Evolutionary conservation across 306 rosid genomes (phyloP).

Genomic region (Styphnolobium japonicum): DNA sequence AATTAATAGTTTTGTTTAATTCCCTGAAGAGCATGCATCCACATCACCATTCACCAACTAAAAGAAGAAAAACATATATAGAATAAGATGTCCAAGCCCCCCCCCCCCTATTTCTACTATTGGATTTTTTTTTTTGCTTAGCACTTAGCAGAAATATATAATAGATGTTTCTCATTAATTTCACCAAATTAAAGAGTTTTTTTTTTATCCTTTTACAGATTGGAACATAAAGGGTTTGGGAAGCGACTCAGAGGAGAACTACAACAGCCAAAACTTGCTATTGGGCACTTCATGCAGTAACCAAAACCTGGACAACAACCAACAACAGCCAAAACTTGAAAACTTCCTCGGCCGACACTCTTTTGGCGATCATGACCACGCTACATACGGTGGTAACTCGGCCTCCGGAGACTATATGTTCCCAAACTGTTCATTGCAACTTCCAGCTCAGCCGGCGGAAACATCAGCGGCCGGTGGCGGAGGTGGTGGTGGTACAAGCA

Average conservation of each 20-base stretch:
- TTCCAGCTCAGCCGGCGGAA: conserved; percentile 28
- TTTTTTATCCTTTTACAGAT: conserved; percentile 33
- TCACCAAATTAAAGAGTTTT: background rate
- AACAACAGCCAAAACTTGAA: conserved; percentile 71
- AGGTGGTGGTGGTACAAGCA: background rate
- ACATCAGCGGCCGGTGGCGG: background rate
- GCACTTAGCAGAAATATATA: no score
- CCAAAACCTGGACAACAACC: conserved; percentile 47
- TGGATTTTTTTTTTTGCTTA: background rate
- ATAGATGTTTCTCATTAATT: background rate
- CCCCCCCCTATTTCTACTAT: background rate
- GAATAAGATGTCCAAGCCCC: background rate
- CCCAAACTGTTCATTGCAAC: conserved; percentile 39
- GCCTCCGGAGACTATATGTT: conserved; percentile 36
- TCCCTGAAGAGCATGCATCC: background rate
- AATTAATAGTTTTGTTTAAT: background rate
- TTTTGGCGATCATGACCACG: conserved; percentile 46
- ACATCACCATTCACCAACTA: background rate
- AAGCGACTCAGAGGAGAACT: conserved; percentile 38
- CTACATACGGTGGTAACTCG: conserved; percentile 14
- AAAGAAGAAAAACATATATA: background rate
- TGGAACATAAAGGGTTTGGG: conserved; percentile 57
- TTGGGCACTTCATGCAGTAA: conserved; percentile 45
- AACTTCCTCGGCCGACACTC: conserved; percentile 84
- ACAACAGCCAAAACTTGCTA: conserved; percentile 35